Evolutionary conservation across 768 basidiomycete genomes (phyloP), one percentile per base, ranked within the genome.

Genomic region (Termitomyces eurrhizus): DNA sequence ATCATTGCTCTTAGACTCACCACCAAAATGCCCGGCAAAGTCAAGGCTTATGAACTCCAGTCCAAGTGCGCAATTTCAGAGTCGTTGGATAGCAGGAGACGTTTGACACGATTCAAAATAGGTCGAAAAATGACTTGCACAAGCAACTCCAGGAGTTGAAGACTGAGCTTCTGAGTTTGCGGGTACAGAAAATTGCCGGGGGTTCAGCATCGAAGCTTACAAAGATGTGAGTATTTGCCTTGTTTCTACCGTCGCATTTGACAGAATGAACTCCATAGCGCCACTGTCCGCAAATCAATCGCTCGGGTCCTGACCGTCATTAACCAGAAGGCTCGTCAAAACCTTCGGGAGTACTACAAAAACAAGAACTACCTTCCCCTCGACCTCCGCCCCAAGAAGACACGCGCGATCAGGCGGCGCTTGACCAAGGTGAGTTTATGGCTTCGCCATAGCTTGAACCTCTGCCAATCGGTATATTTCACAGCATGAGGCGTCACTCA

Each of bases 311-410:
- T 98, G 79, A 99, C 97, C 48, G 95, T 98, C 69, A 96, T 90
- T 83, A 98, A 97, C 89, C 91, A 93, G 75, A 99, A 99, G 80
- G 88, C 89, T 68, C 92, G 96, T 68, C 90, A 94, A 81, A 94
- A 95, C 79, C 87, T 97, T 67, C 92, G 93, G 58, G 95, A 98
- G 76, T 94, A 88, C 83, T 98, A 98, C 92, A 96, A 96, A 85
- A 79, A 82, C 76, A 96, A 96, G 87, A 95, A 93, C 74, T 92
- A 92, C 80, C 80, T 92, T 66, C 97, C 97, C 64, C 93, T 98
- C 67, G 97, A 99, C 83, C 90, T 99, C 73, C 92, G 97, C 66
- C 76, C 87, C 66, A 99, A 98, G 90, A 95, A 90, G 88, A 99
- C 97, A 64, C 90, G 97, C 68, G 97, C 97, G 45, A 98, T 99